Conservation (phyloP, 2,329 filamentous ascomycete genomes). For the Pseudonectria foliicola region DNA sequence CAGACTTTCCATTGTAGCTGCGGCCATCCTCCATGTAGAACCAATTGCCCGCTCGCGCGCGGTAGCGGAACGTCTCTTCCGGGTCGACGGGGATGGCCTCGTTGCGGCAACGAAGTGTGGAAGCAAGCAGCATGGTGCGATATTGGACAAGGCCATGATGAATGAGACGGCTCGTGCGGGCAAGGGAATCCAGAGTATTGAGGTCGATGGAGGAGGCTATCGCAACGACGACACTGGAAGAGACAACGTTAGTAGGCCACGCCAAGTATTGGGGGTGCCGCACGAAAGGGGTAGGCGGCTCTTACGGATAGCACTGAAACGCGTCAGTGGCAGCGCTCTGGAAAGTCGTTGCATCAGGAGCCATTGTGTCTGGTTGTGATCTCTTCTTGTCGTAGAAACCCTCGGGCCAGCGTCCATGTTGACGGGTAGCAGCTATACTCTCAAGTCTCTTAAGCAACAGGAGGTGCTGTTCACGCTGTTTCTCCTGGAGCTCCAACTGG, state of each 20-base stretch:
- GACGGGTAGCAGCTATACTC: conserved; percentile 15
- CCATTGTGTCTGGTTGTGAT: conserved; percentile 14
- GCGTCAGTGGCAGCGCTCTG: conserved; percentile 18
- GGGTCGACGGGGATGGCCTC: conserved; percentile 52
- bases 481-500: conserved; percentile 12
- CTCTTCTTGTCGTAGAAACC: conserved; percentile 17
- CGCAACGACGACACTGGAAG: conserved; percentile 64
- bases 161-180: conserved; percentile 73
- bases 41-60: conserved; percentile 50
- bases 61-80: conserved; percentile 50
- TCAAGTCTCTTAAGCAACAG: conserved; percentile 20
- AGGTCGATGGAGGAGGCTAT: conserved; percentile 76
- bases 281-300: conserved; percentile 1
- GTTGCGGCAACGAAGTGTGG: conserved; percentile 74
- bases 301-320: conserved; percentile 23
- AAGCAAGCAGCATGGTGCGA: conserved; percentile 62
- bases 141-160: conserved; percentile 73
- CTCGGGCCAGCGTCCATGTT: conserved; percentile 23
- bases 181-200: conserved; percentile 77
- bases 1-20: conserved; percentile 57
- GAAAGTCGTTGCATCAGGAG: conserved; percentile 14
- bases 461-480: conserved; percentile 19
- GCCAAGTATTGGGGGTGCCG: neutral
- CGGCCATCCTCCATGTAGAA: conserved; percentile 52
- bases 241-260: conserved; percentile 8